phyloP scores from a whole-genome alignment of 345 rosid species.

The Eucalyptus regnans region DNA sequence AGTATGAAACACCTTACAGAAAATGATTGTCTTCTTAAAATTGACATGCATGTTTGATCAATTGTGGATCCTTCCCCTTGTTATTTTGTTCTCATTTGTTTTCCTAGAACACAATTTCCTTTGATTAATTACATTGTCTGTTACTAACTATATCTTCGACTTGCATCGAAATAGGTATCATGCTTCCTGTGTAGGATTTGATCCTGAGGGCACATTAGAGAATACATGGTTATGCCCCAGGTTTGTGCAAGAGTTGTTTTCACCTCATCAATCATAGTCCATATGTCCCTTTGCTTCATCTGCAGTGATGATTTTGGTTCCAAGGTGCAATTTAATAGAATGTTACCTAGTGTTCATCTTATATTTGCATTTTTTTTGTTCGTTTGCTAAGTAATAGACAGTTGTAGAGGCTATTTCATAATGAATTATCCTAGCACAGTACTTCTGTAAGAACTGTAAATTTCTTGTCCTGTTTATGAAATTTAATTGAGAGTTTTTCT shows the following conservation, averaged over 20 bases:
- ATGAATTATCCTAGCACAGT: not conserved
- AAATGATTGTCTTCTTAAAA: not conserved
- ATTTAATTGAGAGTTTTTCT: not conserved
- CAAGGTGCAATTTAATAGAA: not conserved
- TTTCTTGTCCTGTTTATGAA: not conserved
- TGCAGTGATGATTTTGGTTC: not conserved
- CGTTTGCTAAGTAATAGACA: not conserved
- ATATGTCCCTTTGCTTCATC: not conserved
- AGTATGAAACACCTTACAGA: not conserved
- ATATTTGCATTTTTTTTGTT: not conserved
- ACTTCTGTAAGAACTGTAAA: not conserved
- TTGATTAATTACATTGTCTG: not conserved
- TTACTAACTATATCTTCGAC: not conserved
- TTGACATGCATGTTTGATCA: not conserved
- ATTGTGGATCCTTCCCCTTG: not conserved
- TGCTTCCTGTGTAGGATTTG: conserved; percentile 95
- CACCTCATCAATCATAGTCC: not conserved
- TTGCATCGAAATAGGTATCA: conserved; percentile 63
- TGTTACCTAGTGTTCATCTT: not conserved
- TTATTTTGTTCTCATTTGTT: not conserved
- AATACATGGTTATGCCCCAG: conserved; percentile 96
- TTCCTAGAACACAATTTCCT: not conserved
- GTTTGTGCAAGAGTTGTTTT: conserved; percentile 27
- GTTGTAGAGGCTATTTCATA: not conserved
- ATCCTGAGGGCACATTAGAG: conserved; percentile 71